phyloP scores from a whole-genome alignment of 1,139 yeast genomes.

The Chernovozyma sophiae-reginae region DNA sequence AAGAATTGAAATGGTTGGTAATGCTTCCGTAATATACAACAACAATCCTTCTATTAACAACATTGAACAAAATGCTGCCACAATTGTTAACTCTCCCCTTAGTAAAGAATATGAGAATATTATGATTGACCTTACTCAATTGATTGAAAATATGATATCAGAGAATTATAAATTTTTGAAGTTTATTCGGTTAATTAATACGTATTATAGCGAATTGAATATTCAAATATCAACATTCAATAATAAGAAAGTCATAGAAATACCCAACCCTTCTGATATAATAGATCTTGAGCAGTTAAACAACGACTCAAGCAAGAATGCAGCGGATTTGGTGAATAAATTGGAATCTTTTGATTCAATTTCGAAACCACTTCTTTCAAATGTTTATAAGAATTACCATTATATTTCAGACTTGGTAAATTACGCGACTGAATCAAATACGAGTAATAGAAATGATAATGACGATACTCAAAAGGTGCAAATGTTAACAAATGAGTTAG shows the following conservation, averaged over 20 bases:
- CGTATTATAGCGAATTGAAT: constrained; percentile 26
- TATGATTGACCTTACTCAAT: constrained; percentile 33
- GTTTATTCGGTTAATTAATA: constrained; percentile 27
- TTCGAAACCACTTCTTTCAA: constrained; percentile 32
- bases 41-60: constrained; percentile 34
- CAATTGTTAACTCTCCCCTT: constrained; percentile 11
- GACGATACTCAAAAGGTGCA: constrained; percentile 2
- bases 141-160: constrained; percentile 35
- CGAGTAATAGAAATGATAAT: constrained; percentile 12
- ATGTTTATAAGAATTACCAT: constrained; percentile 27
- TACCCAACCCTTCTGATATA: constrained; percentile 33
- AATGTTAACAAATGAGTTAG: constrained; percentile 35
- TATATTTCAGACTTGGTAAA: constrained; percentile 22
- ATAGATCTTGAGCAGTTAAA: constrained; percentile 21
- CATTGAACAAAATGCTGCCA: background rate
- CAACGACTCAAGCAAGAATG: constrained; percentile 16
- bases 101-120: constrained; percentile 36
- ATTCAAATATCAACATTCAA: constrained; percentile 19
- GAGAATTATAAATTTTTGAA: constrained; percentile 38
- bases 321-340: constrained; percentile 20
- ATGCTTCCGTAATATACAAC: constrained; percentile 27
- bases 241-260: constrained; percentile 9
- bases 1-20: constrained; percentile 8
- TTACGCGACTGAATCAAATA: constrained; percentile 11
- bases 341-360: constrained; percentile 36